phyloP scores from a whole-genome alignment of 2,329 filamentous ascomycete genomes.

The Ophiostoma pallidulum region DNA sequence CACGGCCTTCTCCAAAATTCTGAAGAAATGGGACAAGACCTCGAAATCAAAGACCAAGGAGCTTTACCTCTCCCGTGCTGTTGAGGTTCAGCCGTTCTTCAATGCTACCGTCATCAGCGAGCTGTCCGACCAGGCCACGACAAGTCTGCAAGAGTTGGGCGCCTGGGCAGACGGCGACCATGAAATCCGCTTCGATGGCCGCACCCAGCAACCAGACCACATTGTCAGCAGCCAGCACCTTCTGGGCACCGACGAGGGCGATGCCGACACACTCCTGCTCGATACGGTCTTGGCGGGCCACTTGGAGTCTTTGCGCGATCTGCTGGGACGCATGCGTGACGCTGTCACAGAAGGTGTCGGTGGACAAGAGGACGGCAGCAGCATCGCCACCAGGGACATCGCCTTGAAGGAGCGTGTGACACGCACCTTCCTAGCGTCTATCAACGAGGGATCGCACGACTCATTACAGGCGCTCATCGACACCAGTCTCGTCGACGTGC shows the following conservation, averaged over 20 bases:
- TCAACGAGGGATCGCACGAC: constrained; percentile 72
- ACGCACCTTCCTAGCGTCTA: constrained; percentile 79
- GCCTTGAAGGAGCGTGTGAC: constrained; percentile 68
- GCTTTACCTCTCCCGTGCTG: constrained; percentile 86
- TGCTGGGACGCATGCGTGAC: constrained; percentile 62
- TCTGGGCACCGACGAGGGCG: constrained; percentile 72
- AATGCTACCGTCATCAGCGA: constrained; percentile 95
- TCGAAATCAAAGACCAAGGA: constrained; percentile 99
- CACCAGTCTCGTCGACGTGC: constrained; percentile 77
- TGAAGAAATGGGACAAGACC: constrained; percentile 99
- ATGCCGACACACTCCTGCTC: constrained; percentile 78
- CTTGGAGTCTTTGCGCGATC: constrained; percentile 64
- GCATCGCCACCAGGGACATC: constrained; percentile 35
- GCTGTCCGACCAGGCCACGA: constrained; percentile 91
- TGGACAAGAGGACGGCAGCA: constrained; percentile 23
- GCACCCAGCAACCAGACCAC: constrained; percentile 38
- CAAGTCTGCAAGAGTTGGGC: constrained; percentile 86
- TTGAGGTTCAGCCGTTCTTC: constrained; percentile 97
- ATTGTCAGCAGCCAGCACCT: constrained; percentile 57
- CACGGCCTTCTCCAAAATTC: constrained; percentile 93
- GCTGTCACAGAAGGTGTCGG: constrained; percentile 45
- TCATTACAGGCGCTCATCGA: constrained; percentile 68
- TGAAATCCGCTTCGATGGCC: constrained; percentile 60
- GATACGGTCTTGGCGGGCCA: constrained; percentile 82
- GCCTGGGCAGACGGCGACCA: constrained; percentile 97